A percentile compares a stretch with the other conserved stretches of the same genome.
These are phyloP conservation scores for Jaapia argillacea DNA, from an alignment of 768 basidiomycete genomes.

Conservation along the genomic window DNA sequence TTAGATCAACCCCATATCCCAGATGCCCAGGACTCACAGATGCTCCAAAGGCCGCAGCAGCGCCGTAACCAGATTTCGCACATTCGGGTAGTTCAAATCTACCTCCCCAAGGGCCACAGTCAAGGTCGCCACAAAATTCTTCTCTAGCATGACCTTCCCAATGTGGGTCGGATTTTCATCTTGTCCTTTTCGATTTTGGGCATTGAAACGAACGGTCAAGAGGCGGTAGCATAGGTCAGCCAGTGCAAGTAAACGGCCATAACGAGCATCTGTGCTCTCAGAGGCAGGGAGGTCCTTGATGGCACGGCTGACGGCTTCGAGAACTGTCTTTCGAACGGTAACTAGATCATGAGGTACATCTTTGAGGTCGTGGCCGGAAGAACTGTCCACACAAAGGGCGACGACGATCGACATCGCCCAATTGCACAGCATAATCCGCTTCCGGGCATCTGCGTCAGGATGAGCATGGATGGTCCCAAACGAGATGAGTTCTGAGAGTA, in stretches of 20 bases:
- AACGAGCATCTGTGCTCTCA: conserved; percentile 58
- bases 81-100: conserved; percentile 91
- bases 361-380: conserved; percentile 55
- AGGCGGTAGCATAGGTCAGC: conserved; percentile 84
- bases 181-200: conserved; percentile 38
- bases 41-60: conserved; percentile 85
- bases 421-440: conserved; percentile 56
- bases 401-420: conserved; percentile 89
- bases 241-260: conserved; percentile 81
- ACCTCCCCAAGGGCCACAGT: conserved; percentile 86
- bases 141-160: conserved; percentile 97
- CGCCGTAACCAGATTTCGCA: conserved; percentile 76
- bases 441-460: conserved; percentile 42
- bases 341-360: conserved; percentile 71
- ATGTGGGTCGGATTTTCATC: conserved; percentile 82
- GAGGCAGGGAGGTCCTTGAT: conserved; percentile 67
- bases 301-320: conserved; percentile 80
- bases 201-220: conserved; percentile 67
- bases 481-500: conserved; percentile 77
- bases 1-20: background rate
- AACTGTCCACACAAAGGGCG: conserved; percentile 86
- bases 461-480: conserved; percentile 64
- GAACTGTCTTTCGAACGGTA: conserved; percentile 85
- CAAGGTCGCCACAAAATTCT: conserved; percentile 84
- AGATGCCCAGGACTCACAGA: conserved; percentile 43